A percentile compares a stretch with the other conserved stretches of the same genome.
These are phyloP conservation scores for Elsinoe necatrix DNA, from an alignment of 2,329 filamentous ascomycete genomes.

Conservation along the genomic window DNA sequence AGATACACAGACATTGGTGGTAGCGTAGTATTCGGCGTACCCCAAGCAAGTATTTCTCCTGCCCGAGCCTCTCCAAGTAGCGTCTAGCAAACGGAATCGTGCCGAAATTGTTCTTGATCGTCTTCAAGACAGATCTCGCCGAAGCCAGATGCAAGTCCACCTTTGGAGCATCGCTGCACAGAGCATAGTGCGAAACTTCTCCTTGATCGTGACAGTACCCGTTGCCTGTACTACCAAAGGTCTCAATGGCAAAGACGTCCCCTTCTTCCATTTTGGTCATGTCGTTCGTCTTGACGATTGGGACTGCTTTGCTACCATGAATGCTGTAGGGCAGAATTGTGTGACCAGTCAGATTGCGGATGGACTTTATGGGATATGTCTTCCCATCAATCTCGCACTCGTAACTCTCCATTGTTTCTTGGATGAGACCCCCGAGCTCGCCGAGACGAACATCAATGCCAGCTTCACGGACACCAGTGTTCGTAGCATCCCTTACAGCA, in stretches of 20 bases:
- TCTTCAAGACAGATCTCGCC: constrained; percentile 74
- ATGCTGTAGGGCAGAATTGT: constrained; percentile 85
- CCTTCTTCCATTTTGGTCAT: constrained; percentile 97
- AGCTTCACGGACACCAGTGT: constrained; percentile 69
- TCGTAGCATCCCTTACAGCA: constrained; percentile 38
- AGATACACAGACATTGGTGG: too few species aligned
- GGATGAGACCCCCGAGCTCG: constrained; percentile 74
- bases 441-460: constrained; percentile 86
- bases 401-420: constrained; percentile 90
- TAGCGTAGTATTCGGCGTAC: too few species aligned
- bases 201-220: constrained; percentile 72
- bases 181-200: constrained; percentile 84
- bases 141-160: constrained; percentile 69
- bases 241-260: constrained; percentile 91
- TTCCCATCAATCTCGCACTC: constrained; percentile 75
- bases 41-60: constrained; percentile 87
- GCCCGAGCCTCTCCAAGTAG: constrained; percentile 85
- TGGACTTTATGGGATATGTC: constrained; percentile 72
- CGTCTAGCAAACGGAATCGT: constrained; percentile 84
- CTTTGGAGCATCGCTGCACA: constrained; percentile 62
- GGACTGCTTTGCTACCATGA: constrained; percentile 86
- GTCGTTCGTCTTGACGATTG: constrained; percentile 81
- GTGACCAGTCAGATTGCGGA: constrained; percentile 65
- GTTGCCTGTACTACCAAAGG: constrained; percentile 87
- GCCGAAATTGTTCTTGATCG: constrained; percentile 94